Conservation (phyloP, 2,329 filamentous ascomycete genomes). For the Trichophyton simii region DNA sequence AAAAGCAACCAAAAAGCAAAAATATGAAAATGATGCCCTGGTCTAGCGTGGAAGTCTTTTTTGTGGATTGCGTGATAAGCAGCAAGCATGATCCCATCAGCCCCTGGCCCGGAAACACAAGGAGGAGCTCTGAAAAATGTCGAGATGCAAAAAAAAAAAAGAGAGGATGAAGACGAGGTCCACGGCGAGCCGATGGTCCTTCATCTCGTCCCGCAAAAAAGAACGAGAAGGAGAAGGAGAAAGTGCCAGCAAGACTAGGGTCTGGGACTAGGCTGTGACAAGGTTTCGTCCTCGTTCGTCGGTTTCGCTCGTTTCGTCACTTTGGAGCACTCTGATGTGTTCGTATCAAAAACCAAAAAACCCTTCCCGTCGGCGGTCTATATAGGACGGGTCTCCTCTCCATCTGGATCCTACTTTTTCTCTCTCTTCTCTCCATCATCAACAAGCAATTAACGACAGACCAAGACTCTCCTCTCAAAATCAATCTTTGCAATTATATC, state of each 20-base stretch:
- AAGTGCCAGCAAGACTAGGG: not conserved
- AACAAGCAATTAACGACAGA: conserved; percentile 11
- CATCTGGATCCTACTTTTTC: conserved; percentile 17
- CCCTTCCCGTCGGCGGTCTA: conserved; percentile 14
- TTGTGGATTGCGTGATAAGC: conserved; percentile 29
- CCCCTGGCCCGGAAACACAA: conserved; percentile 2
- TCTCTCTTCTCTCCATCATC: conserved; percentile 12
- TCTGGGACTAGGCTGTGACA: not conserved
- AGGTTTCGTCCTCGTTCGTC: conserved; percentile 1
- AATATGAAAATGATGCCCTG: not conserved
- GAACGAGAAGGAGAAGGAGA: not conserved
- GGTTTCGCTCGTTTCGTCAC: not conserved
- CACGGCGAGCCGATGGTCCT: conserved; percentile 3
- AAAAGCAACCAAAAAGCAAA: not conserved
- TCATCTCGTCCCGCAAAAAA: conserved; percentile 1
- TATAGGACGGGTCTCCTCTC: conserved; percentile 22
- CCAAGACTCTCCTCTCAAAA: conserved; percentile 8
- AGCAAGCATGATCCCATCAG: conserved; percentile 20
- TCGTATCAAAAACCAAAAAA: not conserved
- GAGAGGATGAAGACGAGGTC: not conserved
- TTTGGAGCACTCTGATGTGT: not conserved
- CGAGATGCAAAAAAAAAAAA: not conserved
- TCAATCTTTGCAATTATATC: conserved; percentile 2
- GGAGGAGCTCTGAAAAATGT: not conserved
- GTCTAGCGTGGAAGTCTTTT: not conserved